phyloP scores from a whole-genome alignment of 257 asterid genomes.

The Striga asiatica region DNA sequence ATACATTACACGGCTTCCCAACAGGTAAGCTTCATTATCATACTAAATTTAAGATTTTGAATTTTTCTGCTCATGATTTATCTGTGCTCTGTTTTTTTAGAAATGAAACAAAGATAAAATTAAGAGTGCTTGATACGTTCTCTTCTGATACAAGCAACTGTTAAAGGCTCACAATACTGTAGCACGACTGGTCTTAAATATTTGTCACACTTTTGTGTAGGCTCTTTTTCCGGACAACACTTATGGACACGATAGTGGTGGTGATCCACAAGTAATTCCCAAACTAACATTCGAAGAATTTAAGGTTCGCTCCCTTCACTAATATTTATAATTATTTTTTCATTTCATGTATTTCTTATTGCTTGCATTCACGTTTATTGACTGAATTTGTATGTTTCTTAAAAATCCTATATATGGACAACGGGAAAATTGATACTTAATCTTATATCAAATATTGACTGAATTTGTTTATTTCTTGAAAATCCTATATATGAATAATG shows the following conservation, averaged over 20 bases:
- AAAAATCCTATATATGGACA: too few species aligned
- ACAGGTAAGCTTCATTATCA: conserved; percentile 41
- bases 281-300: conserved; percentile 82
- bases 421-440: too few species aligned
- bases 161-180: neutral
- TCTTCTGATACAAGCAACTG: neutral
- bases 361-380: too few species aligned
- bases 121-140: neutral
- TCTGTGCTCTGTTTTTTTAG: too few species aligned
- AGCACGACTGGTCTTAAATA: neutral
- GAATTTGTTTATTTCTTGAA: too few species aligned
- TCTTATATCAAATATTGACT: too few species aligned
- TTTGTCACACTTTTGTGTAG: conserved; percentile 30
- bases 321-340: neutral
- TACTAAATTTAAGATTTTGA: conserved; percentile 3
- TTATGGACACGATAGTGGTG: conserved; percentile 98
- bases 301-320: conserved; percentile 45
- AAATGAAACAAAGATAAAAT: too few species aligned
- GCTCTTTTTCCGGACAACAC: conserved; percentile 90
- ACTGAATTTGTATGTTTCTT: too few species aligned
- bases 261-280: conserved; percentile 92
- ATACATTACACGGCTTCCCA: conserved; percentile 82
- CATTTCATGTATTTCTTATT: neutral
- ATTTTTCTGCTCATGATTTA: too few species aligned
- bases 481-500: too few species aligned